Base-by-base conservation (phyloP, 257 asterid genomes). In the Capsicum baccatum region DNA sequence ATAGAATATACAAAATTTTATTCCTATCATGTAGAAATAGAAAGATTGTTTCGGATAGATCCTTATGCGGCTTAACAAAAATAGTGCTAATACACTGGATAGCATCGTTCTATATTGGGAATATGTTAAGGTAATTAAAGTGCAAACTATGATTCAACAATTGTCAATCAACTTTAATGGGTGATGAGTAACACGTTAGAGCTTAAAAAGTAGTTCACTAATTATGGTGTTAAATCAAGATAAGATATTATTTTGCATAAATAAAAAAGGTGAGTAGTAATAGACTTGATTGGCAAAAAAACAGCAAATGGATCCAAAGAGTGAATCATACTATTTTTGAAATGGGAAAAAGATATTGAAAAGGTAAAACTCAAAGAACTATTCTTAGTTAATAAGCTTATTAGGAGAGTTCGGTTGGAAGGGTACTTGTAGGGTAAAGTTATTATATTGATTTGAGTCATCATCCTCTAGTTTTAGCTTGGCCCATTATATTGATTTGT, bases 381-480 rank as follows among this genome's bases (percentile, higher is more conserved):
- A 12, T 11, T 9, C 33, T 63, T 42, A 26, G 33, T 26, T 26
- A 26, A 26, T 26, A 26, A 26, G 60, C 19, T 56, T 78, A 79
- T 26, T 57, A 84, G 83, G 33, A 76, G 37, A 83, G 86, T 62
- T 67, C 81, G 90, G 92, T 88, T 42, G 92, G 91, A 60, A 74
- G 91, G 92, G 86, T 67, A 82, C 90, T 44, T 57, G 91, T 90
- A 87, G 90, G 88, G 37, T 70, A 84, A 81, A 81, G 56, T 64
- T 79, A 73, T 73, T 69, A 55, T 81, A 64, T 81, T 55, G 19
- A 44, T 58, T 78, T 78, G 81, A 78, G 59, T 19, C 80, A 73
- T 73, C 60, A 19, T 73, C 42, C 80, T 73, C 44, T 73, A 19
- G 11, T 73, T 63, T 66, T 16, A 48, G 11, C 11, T 73, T 44